Conservation (phyloP, 371 early-diverging fungal genomes). For the Syncephalastrum sp. region DNA sequence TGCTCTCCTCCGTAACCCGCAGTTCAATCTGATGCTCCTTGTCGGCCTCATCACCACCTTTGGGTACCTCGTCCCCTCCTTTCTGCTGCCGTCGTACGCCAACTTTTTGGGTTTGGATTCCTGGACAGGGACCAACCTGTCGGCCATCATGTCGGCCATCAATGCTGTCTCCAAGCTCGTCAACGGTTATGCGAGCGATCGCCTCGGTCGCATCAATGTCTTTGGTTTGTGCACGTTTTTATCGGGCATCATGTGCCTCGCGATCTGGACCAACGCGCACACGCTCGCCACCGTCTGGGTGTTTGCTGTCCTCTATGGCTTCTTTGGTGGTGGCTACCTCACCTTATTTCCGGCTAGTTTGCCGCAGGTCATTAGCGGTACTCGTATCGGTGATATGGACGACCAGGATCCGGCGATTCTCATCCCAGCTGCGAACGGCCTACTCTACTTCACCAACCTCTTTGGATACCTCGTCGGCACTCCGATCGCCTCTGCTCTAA, state of each 20-base stretch:
- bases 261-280: constrained; percentile 38
- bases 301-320: constrained; percentile 43
- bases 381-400: constrained; percentile 26
- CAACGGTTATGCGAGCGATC: constrained; percentile 51
- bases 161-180: constrained; percentile 43
- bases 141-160: constrained; percentile 45
- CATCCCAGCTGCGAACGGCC: constrained; percentile 46
- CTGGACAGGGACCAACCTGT: constrained; percentile 31
- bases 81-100: constrained; percentile 28
- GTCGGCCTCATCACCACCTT: constrained; percentile 25
- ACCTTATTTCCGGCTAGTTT: constrained; percentile 43
- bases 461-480: constrained; percentile 51
- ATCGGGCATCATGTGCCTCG: constrained; percentile 35
- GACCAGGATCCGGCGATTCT: not conserved
- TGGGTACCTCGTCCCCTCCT: constrained; percentile 23
- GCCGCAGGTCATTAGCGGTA: constrained; percentile 26
- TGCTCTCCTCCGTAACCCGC: constrained; percentile 6
- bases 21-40: constrained; percentile 23
- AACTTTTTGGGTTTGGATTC: constrained; percentile 25
- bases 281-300: constrained; percentile 34
- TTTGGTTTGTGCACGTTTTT: constrained; percentile 43
- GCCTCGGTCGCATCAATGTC: constrained; percentile 54
- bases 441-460: constrained; percentile 45
- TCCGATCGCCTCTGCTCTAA: constrained; percentile 47
- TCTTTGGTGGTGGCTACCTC: constrained; percentile 58